Base-by-base conservation (phyloP, 345 rosid genomes). In the Erucastrum elatum region DNA sequence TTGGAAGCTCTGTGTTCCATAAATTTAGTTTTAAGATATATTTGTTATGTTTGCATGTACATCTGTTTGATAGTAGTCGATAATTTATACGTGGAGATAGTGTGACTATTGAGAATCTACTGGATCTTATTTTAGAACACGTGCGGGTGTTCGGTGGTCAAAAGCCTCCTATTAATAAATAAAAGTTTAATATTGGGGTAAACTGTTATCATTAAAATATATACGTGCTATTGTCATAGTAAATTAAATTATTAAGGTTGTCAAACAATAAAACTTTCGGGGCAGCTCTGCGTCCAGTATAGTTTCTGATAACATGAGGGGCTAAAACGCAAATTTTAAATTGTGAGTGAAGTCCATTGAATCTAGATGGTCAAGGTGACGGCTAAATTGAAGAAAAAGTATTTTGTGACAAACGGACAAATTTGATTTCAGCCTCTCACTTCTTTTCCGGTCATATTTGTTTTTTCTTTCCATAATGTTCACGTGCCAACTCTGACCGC, bases 321-420 rank as follows among this genome's bases (percentile, higher is more conserved):
- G 29, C 60, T 39, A 30, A 75, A 74, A 9, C 27, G 51, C 25
- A 75, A 64, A 39, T 4, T 0, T 15, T 0, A 25, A 17, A 17
- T 37, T 12, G 65, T 62, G 31, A 64, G 53, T 72, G 74, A 79
- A 37, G 83, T 80, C 75, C 75, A 75, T 68, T 74, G 79, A 62
- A 79, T 62, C 82, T 79, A 63, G 78, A 41, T 79, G 78, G 82
- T 80, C 82, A 80, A 80, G 70, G 79, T 58, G 82, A 74, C 79
- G 82, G 82, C 82, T 79, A 51, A 51, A 33, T 16, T 71, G 76
- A 77, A 55, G 33, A 30, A 41, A 77, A 77, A 39, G 71, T 70
- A 37, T 27, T 64, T 75, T 59, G 35, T 76, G 68, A 31, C 59
- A 13, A 76, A 76, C 61, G 68, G 70, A 69, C 71, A 70, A n/a